Evolutionary conservation across 2,329 filamentous ascomycete species (phyloP).

Genomic region (Beauveria caledonica): DNA sequence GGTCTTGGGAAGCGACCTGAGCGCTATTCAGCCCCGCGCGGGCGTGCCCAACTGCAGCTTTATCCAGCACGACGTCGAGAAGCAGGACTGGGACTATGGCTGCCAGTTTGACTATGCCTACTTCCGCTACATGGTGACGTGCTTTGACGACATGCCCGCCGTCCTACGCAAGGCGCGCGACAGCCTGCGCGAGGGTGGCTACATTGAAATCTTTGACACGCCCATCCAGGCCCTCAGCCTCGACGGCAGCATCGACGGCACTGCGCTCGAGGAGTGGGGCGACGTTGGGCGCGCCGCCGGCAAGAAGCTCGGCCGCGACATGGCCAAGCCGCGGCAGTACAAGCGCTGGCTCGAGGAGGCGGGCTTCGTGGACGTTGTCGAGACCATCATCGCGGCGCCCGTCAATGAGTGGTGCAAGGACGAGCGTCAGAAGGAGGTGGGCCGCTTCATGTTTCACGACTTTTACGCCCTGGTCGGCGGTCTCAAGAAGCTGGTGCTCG

Average conservation of each 20-base stretch:
- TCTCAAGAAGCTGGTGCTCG: conserved; percentile 10
- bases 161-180: conserved; percentile 38
- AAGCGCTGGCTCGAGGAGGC: conserved; percentile 22
- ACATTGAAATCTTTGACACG: conserved; percentile 30
- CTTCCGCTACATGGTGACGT: conserved; percentile 40
- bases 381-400: conserved; percentile 19
- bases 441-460: conserved; percentile 10
- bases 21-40: conserved; percentile 34
- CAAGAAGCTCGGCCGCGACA: conserved; percentile 20
- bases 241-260: conserved; percentile 6
- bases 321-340: conserved; percentile 16
- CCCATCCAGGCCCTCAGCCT: conserved; percentile 16
- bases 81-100: conserved; percentile 7
- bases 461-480: conserved; percentile 2
- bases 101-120: conserved; percentile 47
- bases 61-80: conserved; percentile 8
- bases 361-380: conserved; percentile 26
- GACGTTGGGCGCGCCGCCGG: conserved; percentile 6
- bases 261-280: conserved; percentile 17
- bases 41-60: conserved; percentile 6
- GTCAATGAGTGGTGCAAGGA: conserved; percentile 24
- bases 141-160: conserved; percentile 40
- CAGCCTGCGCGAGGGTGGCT: conserved; percentile 33
- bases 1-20: conserved; percentile 23
- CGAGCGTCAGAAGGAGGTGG: conserved; percentile 7